Evolutionary conservation across 306 rosid species (phyloP).

Genomic region (Malus sieversii): DNA sequence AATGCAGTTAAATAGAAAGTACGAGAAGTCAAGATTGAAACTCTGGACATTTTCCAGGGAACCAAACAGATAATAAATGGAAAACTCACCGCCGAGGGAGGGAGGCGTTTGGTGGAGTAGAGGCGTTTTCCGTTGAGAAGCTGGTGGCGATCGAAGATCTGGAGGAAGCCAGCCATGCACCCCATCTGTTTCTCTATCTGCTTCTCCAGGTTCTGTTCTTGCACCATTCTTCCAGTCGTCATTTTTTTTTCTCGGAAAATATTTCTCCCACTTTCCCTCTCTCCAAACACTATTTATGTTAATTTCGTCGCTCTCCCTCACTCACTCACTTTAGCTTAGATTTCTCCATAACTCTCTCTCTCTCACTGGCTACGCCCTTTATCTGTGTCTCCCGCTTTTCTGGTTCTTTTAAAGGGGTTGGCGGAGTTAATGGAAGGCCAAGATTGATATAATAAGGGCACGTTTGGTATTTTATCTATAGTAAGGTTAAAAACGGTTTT

Average conservation of each 20-base stretch:
- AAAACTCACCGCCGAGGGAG: slow-evolving; percentile 42
- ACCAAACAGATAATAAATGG: neutral
- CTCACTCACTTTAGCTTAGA: neutral
- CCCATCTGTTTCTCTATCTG: slow-evolving; percentile 87
- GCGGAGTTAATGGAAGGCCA: slow-evolving; percentile 13
- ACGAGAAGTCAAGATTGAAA: neutral
- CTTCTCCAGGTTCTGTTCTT: slow-evolving; percentile 69
- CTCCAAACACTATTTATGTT: neutral
- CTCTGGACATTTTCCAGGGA: neutral
- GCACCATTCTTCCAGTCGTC: slow-evolving; percentile 46
- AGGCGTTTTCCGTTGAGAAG: slow-evolving; percentile 64
- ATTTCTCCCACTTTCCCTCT: neutral
- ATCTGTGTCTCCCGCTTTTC: slow-evolving; percentile 69
- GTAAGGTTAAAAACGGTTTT: too few species aligned
- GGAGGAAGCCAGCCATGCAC: slow-evolving; percentile 93
- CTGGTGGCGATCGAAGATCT: slow-evolving; percentile 87
- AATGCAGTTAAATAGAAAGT: neutral
- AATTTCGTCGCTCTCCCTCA: neutral
- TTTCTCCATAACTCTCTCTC: slow-evolving; percentile 5
- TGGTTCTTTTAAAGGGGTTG: slow-evolving; percentile 47
- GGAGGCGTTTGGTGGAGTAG: slow-evolving; percentile 56
- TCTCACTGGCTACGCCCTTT: slow-evolving; percentile 15
- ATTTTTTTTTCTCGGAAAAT: slow-evolving; percentile 33
- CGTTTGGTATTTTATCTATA: neutral
- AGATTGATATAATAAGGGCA: neutral